Evolutionary conservation across 306 rosid genomes (phyloP), one percentile per base, ranked within the genome.

Genomic region (Ceratonia siliqua): DNA sequence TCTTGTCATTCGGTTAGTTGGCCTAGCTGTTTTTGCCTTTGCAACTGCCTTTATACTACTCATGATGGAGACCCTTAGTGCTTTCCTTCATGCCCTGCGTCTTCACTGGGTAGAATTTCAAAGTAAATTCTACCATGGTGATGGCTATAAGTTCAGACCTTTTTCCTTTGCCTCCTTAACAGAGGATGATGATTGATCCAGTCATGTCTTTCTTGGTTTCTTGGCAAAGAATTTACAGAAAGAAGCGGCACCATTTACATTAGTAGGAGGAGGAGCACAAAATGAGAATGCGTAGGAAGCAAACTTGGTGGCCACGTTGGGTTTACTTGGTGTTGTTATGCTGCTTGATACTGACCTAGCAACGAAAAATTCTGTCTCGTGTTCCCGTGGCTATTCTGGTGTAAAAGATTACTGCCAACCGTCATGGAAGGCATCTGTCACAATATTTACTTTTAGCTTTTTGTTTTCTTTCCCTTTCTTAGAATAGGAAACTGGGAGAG

Each of bases 41-140:
- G 94, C 98, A n/a, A 90, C 98, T 50, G 98, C 98, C n/a, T 92
- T 92, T 78, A 88, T 92, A 79, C 83, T 92, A 22, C 92, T 92
- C 49, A 92, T 92, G 94, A 90, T 92, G 98, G 96, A 92, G 87
- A 82, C 88, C n/a, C 89, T 92, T 2, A 87, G 98, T 58, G 96
- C 97, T 61, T 92, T 92, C 84, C 98, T 92, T 76, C 98, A 92
- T 43, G 96, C 98, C 75, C 67, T 92, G 82, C 98, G 96, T 84
- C 98, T 92, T 74, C 98, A 92, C 65, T 92, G 96, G 98, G 92
- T 92, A 32, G 96, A 92, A 79, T 92, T 90, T 82, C 98, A 92
- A 80, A 89, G 79, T 49, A 92, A 92, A 72, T 92, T 92, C 87
- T 92, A 92, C 82, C 76, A 78, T 27, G 98, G 94, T 5, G 98